These are phyloP conservation scores for Starmerella floricola DNA, from an alignment of 805 yeast species.

Conservation along the genomic window DNA sequence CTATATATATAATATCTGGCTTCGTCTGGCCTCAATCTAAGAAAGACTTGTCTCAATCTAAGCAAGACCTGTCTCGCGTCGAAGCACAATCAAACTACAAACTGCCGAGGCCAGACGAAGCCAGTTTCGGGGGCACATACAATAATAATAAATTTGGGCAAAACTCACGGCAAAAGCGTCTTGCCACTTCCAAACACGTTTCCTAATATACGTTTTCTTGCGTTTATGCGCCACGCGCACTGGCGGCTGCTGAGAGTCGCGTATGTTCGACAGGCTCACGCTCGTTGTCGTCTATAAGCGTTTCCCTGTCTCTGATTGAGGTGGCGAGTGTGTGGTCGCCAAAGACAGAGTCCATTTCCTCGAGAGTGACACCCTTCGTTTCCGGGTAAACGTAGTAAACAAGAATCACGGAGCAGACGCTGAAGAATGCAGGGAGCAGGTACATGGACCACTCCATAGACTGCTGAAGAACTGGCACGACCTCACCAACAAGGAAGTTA, in stretches of 20 bases:
- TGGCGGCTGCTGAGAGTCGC: neutral
- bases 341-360: slow-evolving; percentile 84
- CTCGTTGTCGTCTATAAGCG: slow-evolving; percentile 4
- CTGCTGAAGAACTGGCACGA: slow-evolving; percentile 78
- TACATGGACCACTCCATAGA: slow-evolving; percentile 67
- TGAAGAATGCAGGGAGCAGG: slow-evolving; percentile 67
- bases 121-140: too few relatives aligned
- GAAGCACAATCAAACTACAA: too few relatives aligned
- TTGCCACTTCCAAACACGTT: too few relatives aligned
- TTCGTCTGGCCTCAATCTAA: too few relatives aligned
- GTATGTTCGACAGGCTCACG: neutral
- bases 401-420: slow-evolving; percentile 57
- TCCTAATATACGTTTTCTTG: neutral
- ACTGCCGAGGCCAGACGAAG: too few relatives aligned
- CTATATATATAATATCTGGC: too few relatives aligned
- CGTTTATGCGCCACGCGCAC: slow-evolving; percentile 22
- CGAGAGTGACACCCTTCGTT: slow-evolving; percentile 76
- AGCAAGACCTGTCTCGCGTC: too few relatives aligned
- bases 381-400: slow-evolving; percentile 74
- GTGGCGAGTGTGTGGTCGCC: slow-evolving; percentile 42
- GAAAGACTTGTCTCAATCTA: too few relatives aligned
- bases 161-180: too few relatives aligned
- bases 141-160: too few relatives aligned
- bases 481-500: slow-evolving; percentile 82
- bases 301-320: slow-evolving; percentile 10